These are phyloP conservation scores for Zopfia rhizophila DNA, from an alignment of 2,329 filamentous ascomycete species.

Conservation along the genomic window DNA sequence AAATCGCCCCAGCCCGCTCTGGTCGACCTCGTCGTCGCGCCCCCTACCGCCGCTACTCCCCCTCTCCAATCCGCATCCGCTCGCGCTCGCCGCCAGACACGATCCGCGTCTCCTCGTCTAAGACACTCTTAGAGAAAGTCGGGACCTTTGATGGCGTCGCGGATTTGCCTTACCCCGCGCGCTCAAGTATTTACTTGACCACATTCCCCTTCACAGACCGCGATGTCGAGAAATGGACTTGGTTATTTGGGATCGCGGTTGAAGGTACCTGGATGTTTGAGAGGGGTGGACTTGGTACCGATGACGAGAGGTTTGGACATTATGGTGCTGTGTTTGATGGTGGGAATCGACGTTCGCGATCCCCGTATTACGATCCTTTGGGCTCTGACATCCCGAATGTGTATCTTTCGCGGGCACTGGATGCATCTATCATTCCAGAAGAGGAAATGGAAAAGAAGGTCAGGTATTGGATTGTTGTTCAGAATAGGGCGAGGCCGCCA, in stretches of 20 bases:
- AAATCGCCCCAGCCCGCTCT: constrained; percentile 15
- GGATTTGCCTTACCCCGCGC: constrained; percentile 28
- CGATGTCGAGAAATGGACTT: constrained; percentile 36
- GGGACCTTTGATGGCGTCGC: constrained; percentile 29
- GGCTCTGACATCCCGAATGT: constrained; percentile 27
- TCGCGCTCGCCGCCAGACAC: constrained; percentile 6
- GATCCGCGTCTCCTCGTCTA: constrained; percentile 23
- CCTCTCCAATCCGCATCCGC: constrained; percentile 10
- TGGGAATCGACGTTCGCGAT: too few species aligned
- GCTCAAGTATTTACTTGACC: constrained; percentile 30
- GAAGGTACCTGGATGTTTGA: constrained; percentile 28
- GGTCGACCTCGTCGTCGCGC: constrained; percentile 18
- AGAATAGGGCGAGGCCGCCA: constrained; percentile 18
- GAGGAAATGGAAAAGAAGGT: constrained; percentile 14
- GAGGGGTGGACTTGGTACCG: too few species aligned
- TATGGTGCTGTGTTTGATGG: too few species aligned
- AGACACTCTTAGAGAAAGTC: constrained; percentile 26
- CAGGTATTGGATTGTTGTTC: constrained; percentile 29
- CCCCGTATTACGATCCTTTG: constrained; percentile 16
- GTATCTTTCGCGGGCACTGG: constrained; percentile 34
- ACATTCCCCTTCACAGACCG: constrained; percentile 37
- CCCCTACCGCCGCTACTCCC: constrained; percentile 17
- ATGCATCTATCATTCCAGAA: constrained; percentile 27
- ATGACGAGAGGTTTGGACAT: too few species aligned
- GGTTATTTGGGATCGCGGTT: constrained; percentile 28